Evolutionary conservation across 2,329 filamentous ascomycete genomes (phyloP).

Genomic region (Pseudocercospora vitis): DNA sequence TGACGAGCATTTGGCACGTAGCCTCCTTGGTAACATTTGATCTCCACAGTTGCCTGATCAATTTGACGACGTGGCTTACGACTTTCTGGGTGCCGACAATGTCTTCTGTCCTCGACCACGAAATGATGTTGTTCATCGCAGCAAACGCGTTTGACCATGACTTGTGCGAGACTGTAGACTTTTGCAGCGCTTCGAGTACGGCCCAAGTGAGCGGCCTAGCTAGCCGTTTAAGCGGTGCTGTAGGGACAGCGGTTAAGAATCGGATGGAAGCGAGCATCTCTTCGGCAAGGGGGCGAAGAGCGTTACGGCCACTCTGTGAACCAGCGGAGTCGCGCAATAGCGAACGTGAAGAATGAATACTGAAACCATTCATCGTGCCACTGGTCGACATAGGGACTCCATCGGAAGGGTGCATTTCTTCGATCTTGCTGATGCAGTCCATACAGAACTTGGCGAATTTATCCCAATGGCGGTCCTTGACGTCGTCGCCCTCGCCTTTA

Average conservation of each 20-base stretch:
- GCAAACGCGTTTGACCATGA: conserved; percentile 73
- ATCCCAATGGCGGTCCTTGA: conserved; percentile 62
- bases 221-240: conserved; percentile 30
- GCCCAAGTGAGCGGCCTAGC: conserved; percentile 22
- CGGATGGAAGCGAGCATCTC: conserved; percentile 35
- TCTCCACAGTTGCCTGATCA: conserved; percentile 73
- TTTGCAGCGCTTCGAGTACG: conserved; percentile 54
- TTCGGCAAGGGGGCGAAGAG: conserved; percentile 30
- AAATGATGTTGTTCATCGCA: conserved; percentile 70
- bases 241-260: conserved; percentile 34
- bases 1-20: conserved; percentile 63
- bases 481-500: not conserved
- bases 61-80: conserved; percentile 63
- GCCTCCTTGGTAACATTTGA: conserved; percentile 58
- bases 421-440: conserved; percentile 51
- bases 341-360: conserved; percentile 31
- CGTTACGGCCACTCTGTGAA: conserved; percentile 28
- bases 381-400: conserved; percentile 11
- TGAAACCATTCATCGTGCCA: conserved; percentile 24
- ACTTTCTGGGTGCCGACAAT: conserved; percentile 61
- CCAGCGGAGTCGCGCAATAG: conserved; percentile 24
- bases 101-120: conserved; percentile 67
- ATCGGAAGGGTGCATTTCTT: conserved; percentile 21
- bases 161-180: conserved; percentile 22
- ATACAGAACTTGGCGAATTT: conserved; percentile 70